Evolutionary conservation across 2,329 filamentous ascomycete species (phyloP), one percentile per base, ranked within the genome.

Genomic region (Passalora sequoiae): DNA sequence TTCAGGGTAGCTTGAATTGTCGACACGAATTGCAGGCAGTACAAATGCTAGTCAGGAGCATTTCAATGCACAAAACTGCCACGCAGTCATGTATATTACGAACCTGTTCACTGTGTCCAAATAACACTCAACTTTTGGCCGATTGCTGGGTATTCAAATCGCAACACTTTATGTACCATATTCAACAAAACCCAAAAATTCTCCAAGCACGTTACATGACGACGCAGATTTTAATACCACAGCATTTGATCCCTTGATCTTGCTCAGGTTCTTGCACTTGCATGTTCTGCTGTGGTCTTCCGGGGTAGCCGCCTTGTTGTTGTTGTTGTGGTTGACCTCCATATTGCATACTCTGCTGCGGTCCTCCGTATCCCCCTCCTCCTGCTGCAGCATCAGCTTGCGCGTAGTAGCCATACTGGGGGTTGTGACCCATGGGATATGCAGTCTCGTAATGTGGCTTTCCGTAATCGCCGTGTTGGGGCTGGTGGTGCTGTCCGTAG

Each of bases 281-380:
- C 53, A 57, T 57, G n/a, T 72, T 62, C 51, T 76, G 70, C 25
- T 72, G 67, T n/a, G 70, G 68, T 7, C 69, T 66, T 6, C 66
- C 65, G 2, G 46, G 51, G 41, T 54, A 54, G 12, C 47, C 40
- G 19, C 41, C 51, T 20, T 71, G 69, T 20, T 36, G 33, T 17
- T 33, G 30, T 13, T 33, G 30, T 19, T 33, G 30, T 19, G n/a
- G n/a, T 21, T 60, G 54, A 12, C 57, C 58, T 41, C 56, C 59
- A 24, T 71, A 66, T 41, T 71, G 66, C 46, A 68, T 63, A n/a
- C n/a, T n/a, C 42, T 69, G 66, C n/a, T 65, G 65, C 41, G 67
- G 65, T 31, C 67, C 55, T 13, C 44, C 57, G 45, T 60, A 62
- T 37, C 53, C 51, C 7, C 50, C 53, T 6, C 60, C 62, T n/a